phyloP scores from a whole-genome alignment of 805 yeast species.

The Ogataea dorogensis region DNA sequence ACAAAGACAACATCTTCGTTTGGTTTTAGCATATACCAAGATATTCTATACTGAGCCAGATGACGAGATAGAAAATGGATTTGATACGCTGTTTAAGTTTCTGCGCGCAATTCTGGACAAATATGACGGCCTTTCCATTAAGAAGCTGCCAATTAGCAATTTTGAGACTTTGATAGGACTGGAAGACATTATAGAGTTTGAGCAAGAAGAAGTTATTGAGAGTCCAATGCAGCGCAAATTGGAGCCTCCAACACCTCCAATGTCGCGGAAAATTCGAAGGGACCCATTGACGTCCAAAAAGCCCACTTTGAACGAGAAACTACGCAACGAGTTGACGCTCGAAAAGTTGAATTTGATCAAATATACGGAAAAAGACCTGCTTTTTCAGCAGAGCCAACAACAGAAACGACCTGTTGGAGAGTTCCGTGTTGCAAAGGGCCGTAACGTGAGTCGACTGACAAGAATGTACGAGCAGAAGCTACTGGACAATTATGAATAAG shows the following conservation, averaged over 20 bases:
- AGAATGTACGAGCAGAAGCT: constrained; percentile 48
- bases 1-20: constrained; percentile 31
- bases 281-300: neutral
- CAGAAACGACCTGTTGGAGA: constrained; percentile 7
- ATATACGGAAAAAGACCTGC: constrained; percentile 34
- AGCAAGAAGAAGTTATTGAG: constrained; percentile 12
- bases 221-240: constrained; percentile 10
- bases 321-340: constrained; percentile 20
- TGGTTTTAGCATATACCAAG: constrained; percentile 34
- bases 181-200: constrained; percentile 28
- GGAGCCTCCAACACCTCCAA: constrained; percentile 28
- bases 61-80: constrained; percentile 27
- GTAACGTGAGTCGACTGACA: constrained; percentile 53
- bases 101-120: constrained; percentile 24
- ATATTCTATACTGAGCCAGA: constrained; percentile 26
- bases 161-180: constrained; percentile 26
- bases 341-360: constrained; percentile 25
- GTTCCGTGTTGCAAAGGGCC: constrained; percentile 41
- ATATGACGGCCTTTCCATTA: constrained; percentile 22
- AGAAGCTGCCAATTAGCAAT: constrained; percentile 18
- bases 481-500: constrained; percentile 10
- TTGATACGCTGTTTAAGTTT: constrained; percentile 34
- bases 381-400: constrained; percentile 21
- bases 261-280: constrained; percentile 5
- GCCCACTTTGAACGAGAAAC: constrained; percentile 6